Percentiles rank a stretch among this genome's conserved stretches.
These are phyloP conservation scores for Microcera coccophila DNA, from an alignment of 2,329 filamentous ascomycete species.

Conservation along the genomic window DNA sequence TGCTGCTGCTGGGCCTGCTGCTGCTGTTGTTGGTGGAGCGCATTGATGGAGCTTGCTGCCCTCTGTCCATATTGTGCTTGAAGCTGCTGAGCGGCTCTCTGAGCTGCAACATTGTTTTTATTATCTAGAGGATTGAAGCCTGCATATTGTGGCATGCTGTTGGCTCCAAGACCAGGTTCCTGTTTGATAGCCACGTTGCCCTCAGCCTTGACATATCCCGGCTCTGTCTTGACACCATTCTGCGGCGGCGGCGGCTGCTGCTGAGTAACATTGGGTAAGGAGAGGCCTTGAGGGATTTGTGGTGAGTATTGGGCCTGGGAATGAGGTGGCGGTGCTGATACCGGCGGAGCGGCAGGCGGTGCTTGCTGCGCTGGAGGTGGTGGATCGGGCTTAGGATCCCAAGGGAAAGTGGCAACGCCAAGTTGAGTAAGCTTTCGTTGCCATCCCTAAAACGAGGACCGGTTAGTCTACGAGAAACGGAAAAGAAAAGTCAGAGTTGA, in stretches of 20 bases:
- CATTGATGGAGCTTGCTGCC: slow-evolving; percentile 63
- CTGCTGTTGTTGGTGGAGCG: slow-evolving; percentile 45
- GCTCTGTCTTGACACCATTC: slow-evolving; percentile 44
- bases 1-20: slow-evolving; percentile 10
- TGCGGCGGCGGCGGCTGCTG: slow-evolving; percentile 21
- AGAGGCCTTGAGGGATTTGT: slow-evolving; percentile 26
- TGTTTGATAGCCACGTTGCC: slow-evolving; percentile 41
- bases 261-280: slow-evolving; percentile 30
- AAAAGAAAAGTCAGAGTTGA: slow-evolving; percentile 2
- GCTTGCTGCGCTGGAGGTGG: slow-evolving; percentile 31
- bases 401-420: slow-evolving; percentile 84
- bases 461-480: slow-evolving; percentile 18
- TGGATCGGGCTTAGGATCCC: slow-evolving; percentile 84
- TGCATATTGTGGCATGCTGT: slow-evolving; percentile 32
- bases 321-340: slow-evolving; percentile 23
- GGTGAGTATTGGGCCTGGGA: slow-evolving; percentile 32
- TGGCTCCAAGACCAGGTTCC: slow-evolving; percentile 38
- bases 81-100: slow-evolving; percentile 54
- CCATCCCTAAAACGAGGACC: slow-evolving; percentile 67
- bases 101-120: slow-evolving; percentile 44
- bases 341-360: slow-evolving; percentile 32
- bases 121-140: slow-evolving; percentile 32
- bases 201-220: slow-evolving; percentile 45
- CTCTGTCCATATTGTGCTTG: slow-evolving; percentile 58
- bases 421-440: slow-evolving; percentile 84